Evolutionary conservation across 2,329 filamentous ascomycete genomes (phyloP), one percentile per base, ranked within the genome.

Genomic region (Penicillium sp.): DNA sequence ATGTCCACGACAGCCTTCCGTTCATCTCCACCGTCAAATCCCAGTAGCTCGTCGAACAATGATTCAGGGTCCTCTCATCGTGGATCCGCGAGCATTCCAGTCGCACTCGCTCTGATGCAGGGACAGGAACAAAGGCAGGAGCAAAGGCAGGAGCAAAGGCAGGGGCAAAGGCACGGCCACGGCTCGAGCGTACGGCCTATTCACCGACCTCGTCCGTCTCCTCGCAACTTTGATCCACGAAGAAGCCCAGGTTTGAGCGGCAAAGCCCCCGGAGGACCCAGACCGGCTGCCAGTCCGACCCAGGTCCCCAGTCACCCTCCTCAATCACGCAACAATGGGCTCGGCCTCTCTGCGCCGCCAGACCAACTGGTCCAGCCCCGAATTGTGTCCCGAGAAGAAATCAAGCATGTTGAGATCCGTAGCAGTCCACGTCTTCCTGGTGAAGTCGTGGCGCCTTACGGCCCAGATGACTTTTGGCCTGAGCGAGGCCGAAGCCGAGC

Each of bases 341-440:
- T 43, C 25, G 42, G 42, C 12, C 42, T 43, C 42, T 27, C 24
- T 12, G 9, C 42, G 7, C 8, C 12, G 8, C 56, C 61, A 18
- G 65, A 70, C 40, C 60, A 62, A 4, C 48, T 66, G 9, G 64
- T 66, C 2, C 53, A 60, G 12, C 67, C 64, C 9, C 64, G 64
- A n/a, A 61, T 63, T 12, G 58, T 67, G 12, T 55, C 59, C 8
- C 47, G 55, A 9, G 60, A 67, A 27, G 63, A 66, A 43, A 67
- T 67, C 29, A 66, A 61, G 43, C 54, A 61, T 9, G 59, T 67
- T 1, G 52, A 66, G 27, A 61, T 66, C 18, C 59, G 59, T n/a
- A 58, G 54, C 29, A 61, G 62, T 25, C 61, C 59, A 13, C 61
- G 56, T 3, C 57, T 58, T 33, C 55, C 62, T 9, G 55, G 54